phyloP scores from a whole-genome alignment of 2,329 filamentous ascomycete species.

The Fusarium chuoi region DNA sequence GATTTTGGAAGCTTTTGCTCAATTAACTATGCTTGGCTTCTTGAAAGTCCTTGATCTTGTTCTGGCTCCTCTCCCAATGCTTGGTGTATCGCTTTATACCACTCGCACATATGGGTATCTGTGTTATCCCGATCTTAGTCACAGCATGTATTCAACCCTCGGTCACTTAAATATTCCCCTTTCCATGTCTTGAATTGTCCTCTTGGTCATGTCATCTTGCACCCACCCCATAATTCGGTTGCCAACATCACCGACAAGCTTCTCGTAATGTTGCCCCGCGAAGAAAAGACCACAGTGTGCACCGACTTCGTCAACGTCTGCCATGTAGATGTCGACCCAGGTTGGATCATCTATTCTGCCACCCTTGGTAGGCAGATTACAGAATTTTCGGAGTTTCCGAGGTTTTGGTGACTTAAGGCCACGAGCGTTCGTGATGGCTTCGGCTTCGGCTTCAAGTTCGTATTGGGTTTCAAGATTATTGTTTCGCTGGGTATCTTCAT shows the following conservation, averaged over 20 bases:
- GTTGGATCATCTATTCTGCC: slow-evolving; percentile 70
- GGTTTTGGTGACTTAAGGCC: slow-evolving; percentile 43
- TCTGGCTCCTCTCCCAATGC: not conserved
- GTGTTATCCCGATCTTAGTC: not conserved
- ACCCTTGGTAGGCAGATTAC: slow-evolving; percentile 70
- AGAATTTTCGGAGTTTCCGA: slow-evolving; percentile 79
- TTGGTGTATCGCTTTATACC: not conserved
- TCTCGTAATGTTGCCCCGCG: slow-evolving; percentile 76
- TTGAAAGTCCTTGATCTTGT: not conserved
- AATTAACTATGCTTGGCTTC: not conserved
- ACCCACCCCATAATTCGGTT: slow-evolving; percentile 76
- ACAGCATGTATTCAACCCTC: not conserved
- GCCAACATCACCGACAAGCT: slow-evolving; percentile 79
- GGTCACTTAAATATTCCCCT: not conserved
- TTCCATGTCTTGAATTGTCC: slow-evolving; percentile 48
- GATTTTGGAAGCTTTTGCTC: not conserved
- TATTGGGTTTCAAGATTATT: not conserved
- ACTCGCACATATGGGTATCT: slow-evolving; percentile 10
- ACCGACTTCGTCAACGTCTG: slow-evolving; percentile 83
- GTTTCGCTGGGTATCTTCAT: not conserved
- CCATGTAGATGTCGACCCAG: slow-evolving; percentile 85
- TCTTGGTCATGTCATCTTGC: slow-evolving; percentile 65
- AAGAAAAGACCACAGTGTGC: slow-evolving; percentile 88
- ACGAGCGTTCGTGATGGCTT: slow-evolving; percentile 17
- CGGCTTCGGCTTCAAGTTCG: slow-evolving; percentile 2